Evolutionary conservation across 306 rosid genomes (phyloP), one percentile per base, ranked within the genome.

Genomic region (Glycine latifolia): DNA sequence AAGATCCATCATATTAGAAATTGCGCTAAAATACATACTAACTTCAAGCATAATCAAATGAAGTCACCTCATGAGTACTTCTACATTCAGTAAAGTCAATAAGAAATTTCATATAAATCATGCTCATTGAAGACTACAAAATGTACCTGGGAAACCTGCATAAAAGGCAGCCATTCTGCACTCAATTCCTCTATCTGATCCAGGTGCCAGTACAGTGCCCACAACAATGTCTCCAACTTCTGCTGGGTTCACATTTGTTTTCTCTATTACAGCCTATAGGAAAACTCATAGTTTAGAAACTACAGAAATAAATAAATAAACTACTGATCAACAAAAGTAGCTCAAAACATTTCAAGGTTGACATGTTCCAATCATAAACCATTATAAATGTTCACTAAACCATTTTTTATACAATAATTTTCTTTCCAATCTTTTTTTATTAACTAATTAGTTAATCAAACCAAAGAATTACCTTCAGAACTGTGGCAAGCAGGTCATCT

Each of bases 161-260:
- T 89, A 95, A 73, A 95, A 89, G 14, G 97, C 90, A 1, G 95
- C 99, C 95, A 95, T 95, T 86, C 94, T 90, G 89, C 99, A 95
- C 55, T 91, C 99, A 14, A 75, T 89, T 53, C 94, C 99, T 93
- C 93, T 88, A 55, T 81, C 86, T 65, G 99, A 93, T 76, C 99
- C 99, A 67, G 97, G 97, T 61, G 84, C 95, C 81, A 87, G 68
- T 60, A 93, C 99, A 10, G 98, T 95, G 68, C 99, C 99, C 55
- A 95, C 99, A 76, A 95, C 88, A 79, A 93, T 91, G 73, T 95
- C 98, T 66, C 97, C 97, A 46, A 91, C 92, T 83, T 95, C 99
- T 79, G 77, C 76, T 67, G 98, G 96, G 81, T 90, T 31, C 81
- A 95, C 84, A 71, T 89, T 87, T 85, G 99, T 93, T 86, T 86